Base-by-base conservation (phyloP, 1,284 basidiomycete species). In the Erythrobasidium hasegawianum region DNA sequence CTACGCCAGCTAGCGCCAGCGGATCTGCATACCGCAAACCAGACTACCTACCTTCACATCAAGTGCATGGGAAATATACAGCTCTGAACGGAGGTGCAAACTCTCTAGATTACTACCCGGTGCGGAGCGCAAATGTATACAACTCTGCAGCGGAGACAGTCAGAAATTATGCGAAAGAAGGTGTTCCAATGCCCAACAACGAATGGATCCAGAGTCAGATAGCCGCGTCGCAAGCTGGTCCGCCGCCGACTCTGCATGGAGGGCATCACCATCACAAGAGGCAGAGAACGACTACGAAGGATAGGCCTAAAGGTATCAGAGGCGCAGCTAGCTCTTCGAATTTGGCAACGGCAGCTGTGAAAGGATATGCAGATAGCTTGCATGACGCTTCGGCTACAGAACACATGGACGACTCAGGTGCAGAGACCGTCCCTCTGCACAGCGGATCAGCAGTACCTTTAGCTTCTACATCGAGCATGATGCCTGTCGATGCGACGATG, bases 21-120 rank as follows among this genome's bases (percentile, higher is more conserved):
- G 54, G 54, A 24, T 62, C 59, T n/a, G 41, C 66, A 2, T 57
- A 54, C 54, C 27, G 58, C 33, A 55, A 41, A 27, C 65, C 65
- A 45, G 65, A 60, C 39, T 60, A 40, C 39, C 52, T 59, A 26
- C 58, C 62, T 24, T 22, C 60, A 14, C 40, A 18, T 26, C 57
- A 49, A 29, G 41, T 57, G 24, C 24, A 62, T 54, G 55, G 66
- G 55, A 41, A 40, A 41, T 45, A 50, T 45, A 22, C 55, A 18
- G 45, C 55, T 27, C n/a, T 65, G 45, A 55, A 65, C 38, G 45
- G 54, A 24, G 45, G 50, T 26, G 45, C 62, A 26, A 41, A 50
- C 47, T 50, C 45, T 11, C 55, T 45, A 33, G 62, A 55, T 20
- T 33, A 26, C 16, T 65, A 58, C 45, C 50, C 62, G n/a, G 40